Evolutionary conservation across 805 yeast genomes (phyloP).

Genomic region (Pichia phayaonensis): DNA sequence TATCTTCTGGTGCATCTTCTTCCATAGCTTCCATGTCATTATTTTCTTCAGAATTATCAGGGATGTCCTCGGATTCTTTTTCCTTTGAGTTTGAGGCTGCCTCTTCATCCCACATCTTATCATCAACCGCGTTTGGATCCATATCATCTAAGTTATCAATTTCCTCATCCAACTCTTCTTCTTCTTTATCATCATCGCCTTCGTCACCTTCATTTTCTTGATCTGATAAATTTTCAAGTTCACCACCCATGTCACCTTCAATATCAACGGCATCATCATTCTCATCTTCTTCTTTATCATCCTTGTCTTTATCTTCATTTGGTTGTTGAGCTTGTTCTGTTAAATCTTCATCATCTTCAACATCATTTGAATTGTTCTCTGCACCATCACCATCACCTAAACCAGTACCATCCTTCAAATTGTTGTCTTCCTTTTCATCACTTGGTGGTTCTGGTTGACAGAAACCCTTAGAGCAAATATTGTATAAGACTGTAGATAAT

Average conservation of each 20-base stretch:
- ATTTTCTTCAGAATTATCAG: slow-evolving; percentile 45
- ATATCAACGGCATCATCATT: slow-evolving; percentile 88
- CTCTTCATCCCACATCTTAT: slow-evolving; percentile 97
- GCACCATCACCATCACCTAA: slow-evolving; percentile 83
- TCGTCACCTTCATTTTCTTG: slow-evolving; percentile 39
- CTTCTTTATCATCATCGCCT: slow-evolving; percentile 47
- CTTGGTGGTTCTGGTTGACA: slow-evolving; percentile 82
- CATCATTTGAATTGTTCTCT: slow-evolving; percentile 69
- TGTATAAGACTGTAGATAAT: slow-evolving; percentile 46
- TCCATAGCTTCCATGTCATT: slow-evolving; percentile 30
- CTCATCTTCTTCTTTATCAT: slow-evolving; percentile 57
- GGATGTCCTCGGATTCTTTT: slow-evolving; percentile 68
- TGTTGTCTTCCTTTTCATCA: slow-evolving; percentile 49
- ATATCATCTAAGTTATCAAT: slow-evolving; percentile 81
- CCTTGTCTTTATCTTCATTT: slow-evolving; percentile 63
- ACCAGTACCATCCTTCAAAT: slow-evolving; percentile 84
- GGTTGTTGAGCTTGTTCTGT: slow-evolving; percentile 66
- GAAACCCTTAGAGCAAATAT: slow-evolving; percentile 73
- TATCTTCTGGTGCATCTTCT: slow-evolving; percentile 24
- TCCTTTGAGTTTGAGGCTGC: slow-evolving; percentile 70
- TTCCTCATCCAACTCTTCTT: slow-evolving; percentile 80
- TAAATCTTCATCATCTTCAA: slow-evolving; percentile 86
- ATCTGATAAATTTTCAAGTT: slow-evolving; percentile 67
- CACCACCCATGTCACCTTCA: slow-evolving; percentile 97
- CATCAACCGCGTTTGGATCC: slow-evolving; percentile 93